phyloP scores from a whole-genome alignment of 2,329 filamentous ascomycete species.

The Aspergillus sp. region DNA sequence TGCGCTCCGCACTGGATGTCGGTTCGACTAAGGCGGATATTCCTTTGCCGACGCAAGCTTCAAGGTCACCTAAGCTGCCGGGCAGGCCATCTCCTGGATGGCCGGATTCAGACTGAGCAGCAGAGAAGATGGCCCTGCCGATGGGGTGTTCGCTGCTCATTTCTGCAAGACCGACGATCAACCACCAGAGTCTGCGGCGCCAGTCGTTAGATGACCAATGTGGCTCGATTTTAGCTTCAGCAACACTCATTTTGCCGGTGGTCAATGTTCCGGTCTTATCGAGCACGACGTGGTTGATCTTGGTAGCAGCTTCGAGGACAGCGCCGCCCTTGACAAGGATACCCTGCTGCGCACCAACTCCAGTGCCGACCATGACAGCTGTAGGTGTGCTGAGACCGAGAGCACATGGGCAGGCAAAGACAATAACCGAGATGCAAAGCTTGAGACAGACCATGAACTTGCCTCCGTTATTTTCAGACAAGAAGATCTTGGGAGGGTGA shows the following conservation, averaged over 20 bases:
- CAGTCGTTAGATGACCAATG: constrained; percentile 70
- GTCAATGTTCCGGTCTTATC: constrained; percentile 97
- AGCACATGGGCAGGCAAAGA: constrained; percentile 95
- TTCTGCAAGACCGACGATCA: constrained; percentile 91
- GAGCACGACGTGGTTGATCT: constrained; percentile 84
- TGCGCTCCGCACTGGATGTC: constrained; percentile 64
- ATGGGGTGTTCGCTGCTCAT: constrained; percentile 95
- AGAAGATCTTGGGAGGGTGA: constrained; percentile 86
- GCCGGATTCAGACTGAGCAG: constrained; percentile 74
- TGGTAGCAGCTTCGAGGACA: constrained; percentile 85
- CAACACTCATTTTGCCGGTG: constrained; percentile 91
- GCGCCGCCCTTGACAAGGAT: constrained; percentile 98
- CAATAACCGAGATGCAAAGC: constrained; percentile 96
- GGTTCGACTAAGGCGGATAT: constrained; percentile 82
- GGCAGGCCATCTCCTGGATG: constrained; percentile 74
- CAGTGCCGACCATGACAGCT: constrained; percentile 98
- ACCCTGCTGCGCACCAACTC: constrained; percentile 89
- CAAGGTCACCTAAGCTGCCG: constrained; percentile 82
- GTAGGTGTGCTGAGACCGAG: constrained; percentile 95
- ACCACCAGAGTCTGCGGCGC: constrained; percentile 84
- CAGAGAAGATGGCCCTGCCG: constrained; percentile 78
- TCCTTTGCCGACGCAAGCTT: constrained; percentile 79
- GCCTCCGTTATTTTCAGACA: constrained; percentile 76
- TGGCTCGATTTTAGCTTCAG: constrained; percentile 66
- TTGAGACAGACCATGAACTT: constrained; percentile 96